Conservation (phyloP, 164 flowering plant species). For the Houttuynia cordata region DNA sequence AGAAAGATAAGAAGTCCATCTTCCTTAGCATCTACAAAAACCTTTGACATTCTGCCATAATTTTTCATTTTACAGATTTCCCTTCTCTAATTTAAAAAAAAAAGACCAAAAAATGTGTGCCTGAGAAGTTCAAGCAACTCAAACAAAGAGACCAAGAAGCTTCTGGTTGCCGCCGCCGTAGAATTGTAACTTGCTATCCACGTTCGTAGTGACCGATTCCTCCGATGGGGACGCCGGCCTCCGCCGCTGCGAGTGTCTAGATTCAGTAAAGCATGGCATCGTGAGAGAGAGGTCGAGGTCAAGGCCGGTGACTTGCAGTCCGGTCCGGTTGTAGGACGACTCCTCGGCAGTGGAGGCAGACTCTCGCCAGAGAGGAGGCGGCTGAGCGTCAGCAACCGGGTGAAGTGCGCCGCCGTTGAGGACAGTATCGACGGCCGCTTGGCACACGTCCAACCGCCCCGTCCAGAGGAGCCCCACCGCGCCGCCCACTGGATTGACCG, state of each 20-base stretch:
- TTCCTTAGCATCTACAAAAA: neutral
- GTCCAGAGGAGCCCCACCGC: slow-evolving; percentile 54
- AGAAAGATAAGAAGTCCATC: too few species aligned
- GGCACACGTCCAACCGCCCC: slow-evolving; percentile 59
- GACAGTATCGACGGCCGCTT: slow-evolving; percentile 52
- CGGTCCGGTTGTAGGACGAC: slow-evolving; percentile 1
- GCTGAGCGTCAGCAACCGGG: slow-evolving; percentile 27
- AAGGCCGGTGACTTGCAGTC: slow-evolving; percentile 16
- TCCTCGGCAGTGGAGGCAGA: too few species aligned
- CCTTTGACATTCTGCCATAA: slow-evolving; percentile 8
- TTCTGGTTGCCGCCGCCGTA: slow-evolving; percentile 10
- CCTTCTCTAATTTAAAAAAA: too few species aligned
- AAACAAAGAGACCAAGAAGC: slow-evolving; percentile 17
- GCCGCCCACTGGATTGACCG: slow-evolving; percentile 54
- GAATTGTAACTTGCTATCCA: slow-evolving; percentile 10
- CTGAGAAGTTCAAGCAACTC: too few species aligned
- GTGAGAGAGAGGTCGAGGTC: slow-evolving; percentile 53
- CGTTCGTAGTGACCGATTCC: slow-evolving; percentile 48
- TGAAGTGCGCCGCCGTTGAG: slow-evolving; percentile 40
- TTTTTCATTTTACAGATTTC: too few species aligned
- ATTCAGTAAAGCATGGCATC: slow-evolving; percentile 8
- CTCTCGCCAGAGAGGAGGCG: neutral
- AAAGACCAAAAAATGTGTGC: neutral
- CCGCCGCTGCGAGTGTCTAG: too few species aligned
- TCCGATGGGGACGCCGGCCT: slow-evolving; percentile 56